Evolutionary conservation across 352 stramenopile species (phyloP).

Genomic region (Phytophthora meadii): DNA sequence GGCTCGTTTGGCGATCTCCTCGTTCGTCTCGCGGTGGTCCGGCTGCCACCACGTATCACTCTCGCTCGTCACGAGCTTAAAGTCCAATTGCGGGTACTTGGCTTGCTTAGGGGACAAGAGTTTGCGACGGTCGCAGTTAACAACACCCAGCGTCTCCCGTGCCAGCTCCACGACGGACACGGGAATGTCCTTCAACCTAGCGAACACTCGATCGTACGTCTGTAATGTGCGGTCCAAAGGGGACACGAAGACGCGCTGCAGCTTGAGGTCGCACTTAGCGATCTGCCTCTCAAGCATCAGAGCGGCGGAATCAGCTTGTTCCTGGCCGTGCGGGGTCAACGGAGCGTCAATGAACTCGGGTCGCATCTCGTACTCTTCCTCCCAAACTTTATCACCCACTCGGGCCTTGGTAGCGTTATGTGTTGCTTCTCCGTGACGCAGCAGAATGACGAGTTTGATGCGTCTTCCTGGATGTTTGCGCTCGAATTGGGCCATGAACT

Average conservation of each 20-base stretch:
- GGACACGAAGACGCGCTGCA: conserved; percentile 72
- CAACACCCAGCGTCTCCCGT: conserved; percentile 72
- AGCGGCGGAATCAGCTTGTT: conserved; percentile 43
- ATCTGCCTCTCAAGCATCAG: conserved; percentile 55
- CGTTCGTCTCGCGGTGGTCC: conserved; percentile 65
- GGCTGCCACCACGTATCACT: conserved; percentile 63
- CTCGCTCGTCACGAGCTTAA: conserved; percentile 47
- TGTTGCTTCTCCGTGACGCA: conserved; percentile 71
- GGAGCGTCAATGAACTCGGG: conserved; percentile 66
- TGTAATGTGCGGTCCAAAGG: conserved; percentile 72
- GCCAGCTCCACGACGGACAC: conserved; percentile 62
- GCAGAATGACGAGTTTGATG: conserved; percentile 65
- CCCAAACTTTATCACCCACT: conserved; percentile 60
- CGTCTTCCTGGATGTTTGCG: conserved; percentile 16
- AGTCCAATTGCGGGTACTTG: conserved; percentile 62
- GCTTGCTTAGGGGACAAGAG: conserved; percentile 43
- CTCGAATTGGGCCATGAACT: conserved; percentile 40
- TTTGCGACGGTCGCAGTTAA: conserved; percentile 68
- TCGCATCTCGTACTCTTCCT: conserved; percentile 55
- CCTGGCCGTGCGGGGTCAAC: conserved; percentile 51
- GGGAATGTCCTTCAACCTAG: conserved; percentile 35
- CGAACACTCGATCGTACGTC: conserved; percentile 60
- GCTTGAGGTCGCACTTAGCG: conserved; percentile 44
- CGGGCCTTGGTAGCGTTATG: conserved; percentile 73
- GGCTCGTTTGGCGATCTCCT: conserved; percentile 63